phyloP scores from a whole-genome alignment of 192 early-diverging fungal species.

The Coemansia sp. region DNA sequence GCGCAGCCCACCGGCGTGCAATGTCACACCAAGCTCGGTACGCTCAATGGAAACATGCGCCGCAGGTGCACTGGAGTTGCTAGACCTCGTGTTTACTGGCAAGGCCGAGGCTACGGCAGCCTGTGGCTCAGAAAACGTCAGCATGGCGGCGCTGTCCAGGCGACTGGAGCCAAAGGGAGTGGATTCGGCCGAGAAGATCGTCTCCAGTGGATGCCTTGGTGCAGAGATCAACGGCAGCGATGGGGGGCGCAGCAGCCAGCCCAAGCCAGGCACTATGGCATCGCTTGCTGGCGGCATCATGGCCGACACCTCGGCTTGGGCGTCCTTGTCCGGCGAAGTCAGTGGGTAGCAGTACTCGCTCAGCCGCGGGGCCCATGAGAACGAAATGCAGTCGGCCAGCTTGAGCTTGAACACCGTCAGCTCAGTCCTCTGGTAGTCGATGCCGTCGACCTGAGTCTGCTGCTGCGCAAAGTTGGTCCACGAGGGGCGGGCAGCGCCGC shows the following conservation, averaged over 20 bases:
- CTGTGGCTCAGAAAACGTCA: neutral
- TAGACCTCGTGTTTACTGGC: neutral
- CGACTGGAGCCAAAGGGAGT: neutral
- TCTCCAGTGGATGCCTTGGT: conserved; percentile 5
- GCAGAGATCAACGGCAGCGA: neutral
- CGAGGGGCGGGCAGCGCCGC: neutral
- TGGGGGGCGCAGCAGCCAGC: neutral
- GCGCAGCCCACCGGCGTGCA: neutral
- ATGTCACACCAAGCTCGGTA: neutral
- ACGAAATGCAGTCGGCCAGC: conserved; percentile 1
- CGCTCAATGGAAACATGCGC: neutral
- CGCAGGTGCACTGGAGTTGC: neutral
- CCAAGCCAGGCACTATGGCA: neutral
- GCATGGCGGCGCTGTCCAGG: neutral
- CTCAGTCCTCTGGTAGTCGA: conserved; percentile 19
- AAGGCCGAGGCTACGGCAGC: neutral
- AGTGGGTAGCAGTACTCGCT: conserved; percentile 2
- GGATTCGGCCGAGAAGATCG: conserved; percentile 14
- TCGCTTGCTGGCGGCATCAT: neutral
- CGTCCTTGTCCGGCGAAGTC: neutral
- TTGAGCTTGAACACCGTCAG: conserved; percentile 15
- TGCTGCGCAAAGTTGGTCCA: conserved; percentile 12
- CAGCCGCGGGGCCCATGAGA: conserved; percentile 13
- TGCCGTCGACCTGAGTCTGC: conserved; percentile 3
- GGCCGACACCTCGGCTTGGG: neutral